Conservation (phyloP, 495 filamentous ascomycete species). For the Annulohypoxylon bovei region DNA sequence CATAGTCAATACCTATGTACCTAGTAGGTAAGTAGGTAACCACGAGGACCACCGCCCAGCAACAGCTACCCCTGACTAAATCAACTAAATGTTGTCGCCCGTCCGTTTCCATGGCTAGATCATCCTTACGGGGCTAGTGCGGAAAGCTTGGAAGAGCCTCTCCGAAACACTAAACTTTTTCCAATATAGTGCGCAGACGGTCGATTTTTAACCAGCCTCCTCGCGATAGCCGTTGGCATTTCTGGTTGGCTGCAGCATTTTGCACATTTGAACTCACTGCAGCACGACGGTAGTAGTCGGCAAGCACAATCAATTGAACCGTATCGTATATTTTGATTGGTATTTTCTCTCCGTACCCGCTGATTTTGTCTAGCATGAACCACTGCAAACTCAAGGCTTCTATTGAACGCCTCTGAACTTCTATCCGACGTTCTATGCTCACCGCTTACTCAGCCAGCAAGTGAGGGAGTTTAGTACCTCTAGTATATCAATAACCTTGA, state of each 20-base stretch:
- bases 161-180: slow-evolving; percentile 14
- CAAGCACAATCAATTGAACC: not conserved
- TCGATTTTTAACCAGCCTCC: slow-evolving; percentile 30
- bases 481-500: too few relatives aligned
- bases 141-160: slow-evolving; percentile 26
- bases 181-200: not conserved
- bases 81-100: slow-evolving; percentile 1
- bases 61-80: slow-evolving; percentile 28
- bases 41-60: not conserved
- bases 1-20: too few relatives aligned
- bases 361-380: slow-evolving; percentile 29
- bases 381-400: slow-evolving; percentile 16
- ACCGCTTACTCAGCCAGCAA: slow-evolving; percentile 11
- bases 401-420: not conserved
- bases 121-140: slow-evolving; percentile 24
- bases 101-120: slow-evolving; percentile 14
- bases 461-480: not conserved
- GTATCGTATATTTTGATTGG: slow-evolving; percentile 25
- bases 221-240: slow-evolving; percentile 25
- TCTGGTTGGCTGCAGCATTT: slow-evolving; percentile 33
- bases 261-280: slow-evolving; percentile 17
- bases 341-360: slow-evolving; percentile 31
- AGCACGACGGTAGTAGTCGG: slow-evolving; percentile 9
- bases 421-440: slow-evolving; percentile 16
- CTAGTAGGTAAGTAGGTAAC: not conserved